phyloP scores from a whole-genome alignment of 225 moss, liverwort and hornwort genomes.

The Thuidium tamariscinum region DNA sequence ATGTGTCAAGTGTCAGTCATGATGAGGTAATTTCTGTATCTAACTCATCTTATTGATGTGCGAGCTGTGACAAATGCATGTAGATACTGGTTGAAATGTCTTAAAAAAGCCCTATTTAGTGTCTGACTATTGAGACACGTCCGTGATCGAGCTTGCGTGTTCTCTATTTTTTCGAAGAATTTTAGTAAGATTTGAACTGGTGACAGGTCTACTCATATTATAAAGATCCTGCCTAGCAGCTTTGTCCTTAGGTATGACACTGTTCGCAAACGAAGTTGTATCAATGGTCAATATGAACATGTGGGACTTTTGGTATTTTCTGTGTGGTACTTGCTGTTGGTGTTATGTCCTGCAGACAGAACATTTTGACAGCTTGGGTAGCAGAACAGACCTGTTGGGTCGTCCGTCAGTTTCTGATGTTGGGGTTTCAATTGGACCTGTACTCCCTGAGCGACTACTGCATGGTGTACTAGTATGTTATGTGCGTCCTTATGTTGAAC shows the following conservation, averaged over 20 bases:
- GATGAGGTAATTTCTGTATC: constrained; percentile 38
- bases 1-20: background rate
- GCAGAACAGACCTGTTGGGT: constrained; percentile 89
- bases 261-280: background rate
- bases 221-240: background rate
- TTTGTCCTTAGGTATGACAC: background rate
- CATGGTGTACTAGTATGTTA: constrained; percentile 88
- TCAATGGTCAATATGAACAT: background rate
- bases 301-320: background rate
- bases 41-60: background rate
- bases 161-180: background rate
- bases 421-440: constrained; percentile 91
- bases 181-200: background rate
- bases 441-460: constrained; percentile 79
- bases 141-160: background rate
- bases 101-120: background rate
- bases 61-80: background rate
- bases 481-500: background rate
- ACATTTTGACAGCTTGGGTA: constrained; percentile 71
- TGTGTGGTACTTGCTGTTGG: constrained; percentile 1
- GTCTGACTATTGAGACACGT: background rate
- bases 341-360: constrained; percentile 61
- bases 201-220: background rate
- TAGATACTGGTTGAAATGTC: background rate
- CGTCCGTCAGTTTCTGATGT: constrained; percentile 74